Conservation (phyloP, 345 rosid genomes). For the Citrus hindsii region DNA sequence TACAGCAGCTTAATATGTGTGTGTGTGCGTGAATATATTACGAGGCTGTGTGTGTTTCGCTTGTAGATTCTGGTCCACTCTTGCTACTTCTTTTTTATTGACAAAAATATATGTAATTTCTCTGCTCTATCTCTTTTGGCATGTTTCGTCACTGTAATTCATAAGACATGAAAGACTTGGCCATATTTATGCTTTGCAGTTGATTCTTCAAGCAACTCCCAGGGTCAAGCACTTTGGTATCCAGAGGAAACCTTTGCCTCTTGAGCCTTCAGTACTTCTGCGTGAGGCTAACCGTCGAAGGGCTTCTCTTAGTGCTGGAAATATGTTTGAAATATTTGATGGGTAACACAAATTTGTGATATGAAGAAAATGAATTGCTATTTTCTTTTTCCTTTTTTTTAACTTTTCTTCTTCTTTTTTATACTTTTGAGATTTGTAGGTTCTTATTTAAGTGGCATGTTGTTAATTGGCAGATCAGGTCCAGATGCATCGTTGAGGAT, state of each 20-base stretch:
- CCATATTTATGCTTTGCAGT: constrained; percentile 36
- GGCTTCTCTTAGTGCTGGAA: constrained; percentile 98
- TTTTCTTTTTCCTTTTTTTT: background rate
- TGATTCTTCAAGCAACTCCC: constrained; percentile 74
- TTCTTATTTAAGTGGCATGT: constrained; percentile 30
- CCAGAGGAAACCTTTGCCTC: constrained; percentile 84
- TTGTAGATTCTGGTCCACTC: background rate
- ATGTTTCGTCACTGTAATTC: background rate
- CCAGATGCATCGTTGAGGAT: constrained; percentile 47
- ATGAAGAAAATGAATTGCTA: constrained; percentile 10
- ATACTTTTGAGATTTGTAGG: constrained; percentile 12
- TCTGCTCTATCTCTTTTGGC: background rate
- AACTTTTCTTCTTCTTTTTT: constrained; percentile 10
- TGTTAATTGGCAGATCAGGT: constrained; percentile 63
- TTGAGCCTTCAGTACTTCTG: constrained; percentile 89
- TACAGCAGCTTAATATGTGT: no score
- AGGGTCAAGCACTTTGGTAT: constrained; percentile 80
- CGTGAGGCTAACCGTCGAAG: constrained; percentile 96
- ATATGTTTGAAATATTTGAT: constrained; percentile 63
- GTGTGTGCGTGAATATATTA: background rate
- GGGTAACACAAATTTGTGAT: constrained; percentile 53
- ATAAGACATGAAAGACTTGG: background rate
- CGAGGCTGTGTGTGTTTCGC: background rate
- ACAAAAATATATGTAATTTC: background rate
- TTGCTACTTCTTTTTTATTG: background rate